phyloP scores from a whole-genome alignment of 805 yeast species.

The Metschnikowia matae region DNA sequence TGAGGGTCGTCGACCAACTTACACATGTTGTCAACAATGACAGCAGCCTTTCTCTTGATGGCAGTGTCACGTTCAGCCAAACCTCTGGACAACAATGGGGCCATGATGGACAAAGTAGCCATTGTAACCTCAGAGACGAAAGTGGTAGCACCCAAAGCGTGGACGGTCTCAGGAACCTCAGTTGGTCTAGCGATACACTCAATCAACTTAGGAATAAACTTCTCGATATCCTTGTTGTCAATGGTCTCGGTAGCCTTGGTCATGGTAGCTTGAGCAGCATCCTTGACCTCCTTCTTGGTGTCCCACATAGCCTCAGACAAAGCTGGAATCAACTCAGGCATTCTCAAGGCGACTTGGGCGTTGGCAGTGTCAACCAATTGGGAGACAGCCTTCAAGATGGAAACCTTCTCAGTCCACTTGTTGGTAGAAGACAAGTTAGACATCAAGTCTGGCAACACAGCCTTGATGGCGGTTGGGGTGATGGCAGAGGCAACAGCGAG shows the following conservation, averaged over 20 bases:
- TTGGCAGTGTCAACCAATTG: slow-evolving; percentile 91
- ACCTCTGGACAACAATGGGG: slow-evolving; percentile 98
- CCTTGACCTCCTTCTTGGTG: slow-evolving; percentile 97
- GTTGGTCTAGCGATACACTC: slow-evolving; percentile 95
- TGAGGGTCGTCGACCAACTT: slow-evolving; percentile 99
- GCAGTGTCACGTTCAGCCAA: slow-evolving; percentile 99
- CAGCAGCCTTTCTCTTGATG: slow-evolving; percentile 99
- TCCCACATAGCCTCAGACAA: slow-evolving; percentile 99
- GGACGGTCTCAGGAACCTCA: slow-evolving; percentile 98
- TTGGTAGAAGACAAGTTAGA: slow-evolving; percentile 62
- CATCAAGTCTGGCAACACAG: slow-evolving; percentile 77
- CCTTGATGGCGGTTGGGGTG: slow-evolving; percentile 93
- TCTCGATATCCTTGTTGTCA: slow-evolving; percentile 99
- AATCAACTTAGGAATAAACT: slow-evolving; percentile 97
- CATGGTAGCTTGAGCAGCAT: slow-evolving; percentile 93
- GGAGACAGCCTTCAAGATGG: slow-evolving; percentile 80
- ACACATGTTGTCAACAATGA: slow-evolving; percentile 99
- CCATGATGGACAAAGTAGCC: slow-evolving; percentile 99
- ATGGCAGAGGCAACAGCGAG: slow-evolving; percentile 71
- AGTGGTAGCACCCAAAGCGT: slow-evolving; percentile 98
- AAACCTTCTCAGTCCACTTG: slow-evolving; percentile 98
- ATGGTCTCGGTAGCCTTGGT: slow-evolving; percentile 95
- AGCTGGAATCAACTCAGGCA: slow-evolving; percentile 99
- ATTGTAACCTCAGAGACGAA: slow-evolving; percentile 99
- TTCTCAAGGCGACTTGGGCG: slow-evolving; percentile 94